phyloP scores from a whole-genome alignment of 2,329 filamentous ascomycete species.

The Hyphodiscus sp. region DNA sequence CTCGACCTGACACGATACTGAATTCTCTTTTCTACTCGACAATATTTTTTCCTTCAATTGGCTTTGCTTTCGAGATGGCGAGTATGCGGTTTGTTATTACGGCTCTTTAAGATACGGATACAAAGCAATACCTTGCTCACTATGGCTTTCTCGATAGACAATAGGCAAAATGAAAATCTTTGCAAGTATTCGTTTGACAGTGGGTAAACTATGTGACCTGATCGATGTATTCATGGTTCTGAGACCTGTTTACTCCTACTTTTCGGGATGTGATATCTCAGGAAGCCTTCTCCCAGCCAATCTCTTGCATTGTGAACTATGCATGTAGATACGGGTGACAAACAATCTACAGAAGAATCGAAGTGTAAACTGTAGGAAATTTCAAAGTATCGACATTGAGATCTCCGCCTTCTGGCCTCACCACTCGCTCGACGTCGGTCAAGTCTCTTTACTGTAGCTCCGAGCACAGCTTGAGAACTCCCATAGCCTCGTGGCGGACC shows the following conservation, averaged over 20 bases:
- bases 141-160: not conserved
- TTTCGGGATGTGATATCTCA: too few relatives aligned
- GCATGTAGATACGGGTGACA: not conserved
- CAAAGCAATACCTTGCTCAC: not conserved
- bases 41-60: not conserved
- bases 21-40: not conserved
- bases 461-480: slow-evolving; percentile 50
- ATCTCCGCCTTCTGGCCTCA: slow-evolving; percentile 15
- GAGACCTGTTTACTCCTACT: too few relatives aligned
- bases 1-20: too few relatives aligned
- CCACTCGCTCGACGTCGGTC: slow-evolving; percentile 41
- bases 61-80: not conserved
- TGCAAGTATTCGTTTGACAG: not conserved
- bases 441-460: slow-evolving; percentile 62
- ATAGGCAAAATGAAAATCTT: not conserved
- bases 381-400: not conserved
- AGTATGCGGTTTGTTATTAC: not conserved
- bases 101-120: not conserved
- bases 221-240: too few relatives aligned
- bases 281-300: too few relatives aligned
- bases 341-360: not conserved
- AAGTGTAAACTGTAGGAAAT: not conserved
- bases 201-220: too few relatives aligned
- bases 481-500: too few relatives aligned
- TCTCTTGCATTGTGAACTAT: not conserved